Conservation (phyloP, 495 filamentous ascomycete species). For the Penicillium parvum region DNA sequence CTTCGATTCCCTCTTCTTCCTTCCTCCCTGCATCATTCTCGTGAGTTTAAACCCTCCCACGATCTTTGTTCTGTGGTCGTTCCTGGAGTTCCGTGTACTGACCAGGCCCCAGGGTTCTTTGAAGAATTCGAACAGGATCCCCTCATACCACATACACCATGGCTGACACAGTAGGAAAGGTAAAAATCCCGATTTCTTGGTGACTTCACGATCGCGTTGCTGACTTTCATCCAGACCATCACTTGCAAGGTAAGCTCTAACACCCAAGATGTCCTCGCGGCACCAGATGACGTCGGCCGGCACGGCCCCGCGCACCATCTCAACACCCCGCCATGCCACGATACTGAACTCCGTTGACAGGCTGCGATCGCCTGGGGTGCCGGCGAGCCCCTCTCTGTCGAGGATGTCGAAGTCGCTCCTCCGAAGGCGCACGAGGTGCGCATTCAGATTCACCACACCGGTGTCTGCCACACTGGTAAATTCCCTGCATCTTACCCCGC, state of each 20-base stretch:
- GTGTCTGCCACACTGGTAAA: constrained; percentile 95
- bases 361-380: constrained; percentile 96
- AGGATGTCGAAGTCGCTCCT: constrained; percentile 87
- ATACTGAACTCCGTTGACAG: constrained; percentile 35
- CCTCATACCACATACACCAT: constrained; percentile 26
- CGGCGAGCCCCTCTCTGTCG: constrained; percentile 79
- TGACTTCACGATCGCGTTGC: background rate
- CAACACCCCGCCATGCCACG: background rate
- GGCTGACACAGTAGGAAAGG: constrained; percentile 56
- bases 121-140: too few relatives aligned
- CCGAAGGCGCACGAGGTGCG: constrained; percentile 95
- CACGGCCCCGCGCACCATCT: constrained; percentile 2
- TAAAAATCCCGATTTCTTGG: constrained; percentile 15
- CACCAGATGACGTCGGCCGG: constrained; percentile 15
- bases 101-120: too few relatives aligned
- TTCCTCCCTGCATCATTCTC: constrained; percentile 4
- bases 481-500: constrained; percentile 13
- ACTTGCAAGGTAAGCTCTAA: constrained; percentile 61
- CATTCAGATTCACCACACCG: constrained; percentile 93
- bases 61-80: too few relatives aligned
- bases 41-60: constrained; percentile 3
- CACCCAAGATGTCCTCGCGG: constrained; percentile 3
- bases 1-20: constrained; percentile 4
- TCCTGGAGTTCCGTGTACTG: constrained; percentile 2
- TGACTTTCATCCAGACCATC: constrained; percentile 53